Conservation (phyloP, 2,329 filamentous ascomycete genomes). For the Aspergillus udagawae region DNA sequence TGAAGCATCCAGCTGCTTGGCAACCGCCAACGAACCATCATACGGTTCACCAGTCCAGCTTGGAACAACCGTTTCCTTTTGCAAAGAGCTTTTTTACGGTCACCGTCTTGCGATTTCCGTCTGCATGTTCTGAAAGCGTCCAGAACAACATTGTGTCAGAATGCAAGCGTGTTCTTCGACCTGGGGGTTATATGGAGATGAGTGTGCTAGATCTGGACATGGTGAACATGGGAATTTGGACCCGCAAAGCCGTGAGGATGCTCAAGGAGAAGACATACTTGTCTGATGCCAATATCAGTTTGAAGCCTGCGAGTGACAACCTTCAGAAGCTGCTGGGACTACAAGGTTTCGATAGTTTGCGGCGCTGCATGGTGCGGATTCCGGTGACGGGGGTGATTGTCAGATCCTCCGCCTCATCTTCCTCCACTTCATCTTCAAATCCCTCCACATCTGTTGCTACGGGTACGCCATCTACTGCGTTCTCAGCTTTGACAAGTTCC, state of each 20-base stretch:
- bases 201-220: constrained; percentile 48
- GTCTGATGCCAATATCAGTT: constrained; percentile 39
- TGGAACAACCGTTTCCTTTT: constrained; percentile 43
- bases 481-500: constrained; percentile 21
- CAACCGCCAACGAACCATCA: constrained; percentile 41
- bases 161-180: constrained; percentile 47
- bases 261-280: constrained; percentile 45
- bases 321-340: constrained; percentile 44
- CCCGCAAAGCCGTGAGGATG: constrained; percentile 42
- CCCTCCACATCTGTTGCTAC: constrained; percentile 28
- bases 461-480: constrained; percentile 21
- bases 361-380: constrained; percentile 46
- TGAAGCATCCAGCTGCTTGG: constrained; percentile 39
- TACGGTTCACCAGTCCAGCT: constrained; percentile 39
- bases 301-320: constrained; percentile 46
- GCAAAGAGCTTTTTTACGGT: constrained; percentile 45
- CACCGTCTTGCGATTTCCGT: constrained; percentile 45
- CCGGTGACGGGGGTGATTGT: constrained; percentile 45
- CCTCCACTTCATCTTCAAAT: constrained; percentile 36
- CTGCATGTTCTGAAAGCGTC: constrained; percentile 41
- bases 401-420: constrained; percentile 39
- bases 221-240: constrained; percentile 47
- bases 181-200: constrained; percentile 48
- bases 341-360: constrained; percentile 47
- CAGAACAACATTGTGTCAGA: constrained; percentile 45